A percentile compares a stretch with the other conserved stretches of the same genome.
Conservation (phyloP, 2,329 filamentous ascomycete species). For the Microcyclosporella mali region DNA sequence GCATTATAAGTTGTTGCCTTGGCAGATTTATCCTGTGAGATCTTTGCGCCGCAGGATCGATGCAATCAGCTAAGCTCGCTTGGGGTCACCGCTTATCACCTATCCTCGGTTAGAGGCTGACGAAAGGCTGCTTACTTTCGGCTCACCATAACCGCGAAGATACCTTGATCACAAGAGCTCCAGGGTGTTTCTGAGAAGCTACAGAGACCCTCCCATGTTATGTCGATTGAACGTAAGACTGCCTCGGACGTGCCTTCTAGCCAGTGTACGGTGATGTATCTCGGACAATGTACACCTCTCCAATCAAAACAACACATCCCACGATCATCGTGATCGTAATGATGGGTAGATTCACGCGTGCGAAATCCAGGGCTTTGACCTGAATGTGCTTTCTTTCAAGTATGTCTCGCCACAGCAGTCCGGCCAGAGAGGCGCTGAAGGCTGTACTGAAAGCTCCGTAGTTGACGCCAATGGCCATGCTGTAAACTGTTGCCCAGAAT, state of each 20-base stretch:
- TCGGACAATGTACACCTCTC: conserved; percentile 57
- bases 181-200: too few species aligned
- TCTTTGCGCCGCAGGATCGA: too few species aligned
- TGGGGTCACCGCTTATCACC: too few species aligned
- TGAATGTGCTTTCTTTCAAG: conserved; percentile 61
- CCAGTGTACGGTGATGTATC: conserved; percentile 33
- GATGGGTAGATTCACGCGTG: conserved; percentile 62
- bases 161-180: too few species aligned
- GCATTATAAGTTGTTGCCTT: too few species aligned
- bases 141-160: too few species aligned
- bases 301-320: conserved; percentile 55
- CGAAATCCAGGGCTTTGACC: conserved; percentile 59
- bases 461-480: conserved; percentile 69
- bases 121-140: too few species aligned
- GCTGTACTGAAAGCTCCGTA: conserved; percentile 68
- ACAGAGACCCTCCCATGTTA: too few species aligned
- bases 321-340: conserved; percentile 63
- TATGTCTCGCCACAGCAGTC: conserved; percentile 67
- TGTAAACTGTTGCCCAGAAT: conserved; percentile 69
- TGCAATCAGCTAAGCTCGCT: too few species aligned
- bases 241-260: neutral
- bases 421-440: conserved; percentile 66
- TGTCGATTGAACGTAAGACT: too few species aligned
- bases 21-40: too few species aligned
- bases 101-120: too few species aligned